phyloP scores from a whole-genome alignment of 1,139 yeast genomes.

The Debaryomyces udenii region DNA sequence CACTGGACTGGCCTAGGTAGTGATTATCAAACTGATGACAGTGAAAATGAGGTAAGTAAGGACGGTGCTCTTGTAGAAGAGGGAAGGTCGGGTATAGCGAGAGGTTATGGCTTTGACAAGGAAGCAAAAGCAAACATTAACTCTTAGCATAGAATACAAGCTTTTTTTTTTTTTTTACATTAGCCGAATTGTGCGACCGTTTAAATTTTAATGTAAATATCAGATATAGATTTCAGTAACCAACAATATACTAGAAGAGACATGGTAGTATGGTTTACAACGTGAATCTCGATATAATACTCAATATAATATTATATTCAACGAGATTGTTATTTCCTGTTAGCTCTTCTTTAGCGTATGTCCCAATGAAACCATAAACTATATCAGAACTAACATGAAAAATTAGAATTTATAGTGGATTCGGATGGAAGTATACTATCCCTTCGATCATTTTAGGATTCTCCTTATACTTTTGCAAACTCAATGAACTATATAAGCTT shows the following conservation, averaged over 20 bases:
- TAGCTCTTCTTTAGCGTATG: not conserved
- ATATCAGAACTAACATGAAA: not conserved
- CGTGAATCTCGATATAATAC: not conserved
- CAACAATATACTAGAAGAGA: not conserved
- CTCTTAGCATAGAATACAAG: too few relatives aligned
- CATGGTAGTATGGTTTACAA: not conserved
- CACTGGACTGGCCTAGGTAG: conserved; percentile 93
- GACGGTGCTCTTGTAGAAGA: conserved; percentile 73
- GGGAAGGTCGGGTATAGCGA: conserved; percentile 85
- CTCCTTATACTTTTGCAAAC: not conserved
- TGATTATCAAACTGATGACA: conserved; percentile 52
- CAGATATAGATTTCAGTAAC: too few relatives aligned
- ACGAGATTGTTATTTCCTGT: not conserved
- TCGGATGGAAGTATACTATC: conserved; percentile 2
- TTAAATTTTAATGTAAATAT: too few relatives aligned
- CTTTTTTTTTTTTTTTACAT: too few relatives aligned
- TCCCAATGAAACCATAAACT: not conserved
- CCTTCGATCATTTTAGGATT: not conserved
- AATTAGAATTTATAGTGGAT: not conserved
- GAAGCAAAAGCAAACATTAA: not conserved
- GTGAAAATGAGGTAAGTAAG: conserved; percentile 39
- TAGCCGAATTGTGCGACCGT: too few relatives aligned
- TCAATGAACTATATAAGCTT: conserved; percentile 5
- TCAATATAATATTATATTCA: not conserved
- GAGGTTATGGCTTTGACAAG: conserved; percentile 63